These are phyloP conservation scores for Aphanoascus verrucosus DNA, from an alignment of 2,329 filamentous ascomycete genomes.

Conservation along the genomic window DNA sequence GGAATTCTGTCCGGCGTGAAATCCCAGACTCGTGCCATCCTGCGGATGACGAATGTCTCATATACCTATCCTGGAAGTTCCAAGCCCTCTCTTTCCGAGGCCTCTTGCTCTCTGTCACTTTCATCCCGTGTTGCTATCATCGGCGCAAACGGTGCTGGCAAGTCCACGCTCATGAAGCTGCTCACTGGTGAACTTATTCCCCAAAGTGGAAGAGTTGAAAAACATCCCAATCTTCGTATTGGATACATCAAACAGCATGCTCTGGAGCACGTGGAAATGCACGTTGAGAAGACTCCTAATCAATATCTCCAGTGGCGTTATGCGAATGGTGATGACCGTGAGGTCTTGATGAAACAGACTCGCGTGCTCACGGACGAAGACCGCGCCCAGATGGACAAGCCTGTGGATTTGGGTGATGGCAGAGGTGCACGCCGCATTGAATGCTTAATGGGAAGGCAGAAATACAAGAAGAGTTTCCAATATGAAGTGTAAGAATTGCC, in stretches of 20 bases:
- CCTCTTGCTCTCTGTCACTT: constrained; percentile 75
- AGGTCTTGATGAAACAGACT: constrained; percentile 96
- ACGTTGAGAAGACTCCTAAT: constrained; percentile 96
- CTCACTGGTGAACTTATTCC: constrained; percentile 87
- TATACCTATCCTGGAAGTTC: constrained; percentile 85
- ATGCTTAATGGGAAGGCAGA: constrained; percentile 85
- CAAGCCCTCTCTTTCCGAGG: constrained; percentile 79
- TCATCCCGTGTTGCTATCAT: constrained; percentile 95
- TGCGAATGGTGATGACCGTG: constrained; percentile 89
- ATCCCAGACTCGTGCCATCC: constrained; percentile 83
- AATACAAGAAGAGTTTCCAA: constrained; percentile 98
- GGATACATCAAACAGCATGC: constrained; percentile 99
- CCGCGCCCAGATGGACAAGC: constrained; percentile 81
- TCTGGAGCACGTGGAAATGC: constrained; percentile 98
- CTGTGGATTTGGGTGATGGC: constrained; percentile 74
- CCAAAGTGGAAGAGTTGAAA: constrained; percentile 77
- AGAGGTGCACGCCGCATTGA: constrained; percentile 69
- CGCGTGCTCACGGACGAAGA: constrained; percentile 79
- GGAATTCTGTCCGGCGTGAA: constrained; percentile 93
- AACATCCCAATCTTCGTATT: constrained; percentile 96
- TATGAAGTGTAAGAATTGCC: constrained; percentile 66
- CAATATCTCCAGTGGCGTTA: constrained; percentile 99
- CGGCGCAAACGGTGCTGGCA: constrained; percentile 93
- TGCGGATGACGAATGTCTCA: constrained; percentile 84
- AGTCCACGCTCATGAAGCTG: constrained; percentile 96